Evolutionary conservation across 1,284 basidiomycete species (phyloP).

Genomic region (Rhodofomes roseus): DNA sequence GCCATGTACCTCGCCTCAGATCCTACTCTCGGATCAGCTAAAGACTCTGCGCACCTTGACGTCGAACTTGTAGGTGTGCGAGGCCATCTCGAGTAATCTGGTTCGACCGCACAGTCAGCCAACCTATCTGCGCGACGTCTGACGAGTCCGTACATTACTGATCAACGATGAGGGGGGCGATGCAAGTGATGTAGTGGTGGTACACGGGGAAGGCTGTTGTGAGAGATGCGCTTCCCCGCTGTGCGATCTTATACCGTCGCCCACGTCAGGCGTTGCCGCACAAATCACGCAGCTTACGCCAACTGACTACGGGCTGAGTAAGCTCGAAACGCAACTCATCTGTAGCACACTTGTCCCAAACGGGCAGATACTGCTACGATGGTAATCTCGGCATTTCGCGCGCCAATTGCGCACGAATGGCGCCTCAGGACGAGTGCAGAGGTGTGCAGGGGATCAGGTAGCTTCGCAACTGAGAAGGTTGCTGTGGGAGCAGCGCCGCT

Average conservation of each 20-base stretch:
- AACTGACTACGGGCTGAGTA: slow-evolving; percentile 3
- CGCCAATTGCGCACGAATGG: neutral
- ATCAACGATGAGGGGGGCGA: neutral
- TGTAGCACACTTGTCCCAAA: neutral
- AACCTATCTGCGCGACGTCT: neutral
- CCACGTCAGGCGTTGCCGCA: neutral
- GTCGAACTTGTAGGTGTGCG: slow-evolving; percentile 37
- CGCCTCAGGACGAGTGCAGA: neutral
- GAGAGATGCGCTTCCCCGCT: neutral
- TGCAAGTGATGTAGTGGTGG: neutral
- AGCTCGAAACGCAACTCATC: neutral
- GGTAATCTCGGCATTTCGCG: neutral
- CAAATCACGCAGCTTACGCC: slow-evolving; percentile 8
- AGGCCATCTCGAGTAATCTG: slow-evolving; percentile 17
- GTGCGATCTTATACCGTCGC: neutral
- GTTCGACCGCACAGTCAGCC: neutral
- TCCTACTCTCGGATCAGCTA: slow-evolving; percentile 2
- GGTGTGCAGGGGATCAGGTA: neutral
- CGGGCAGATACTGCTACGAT: neutral
- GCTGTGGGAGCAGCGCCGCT: neutral
- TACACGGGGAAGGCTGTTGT: neutral
- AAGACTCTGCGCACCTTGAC: slow-evolving; percentile 29
- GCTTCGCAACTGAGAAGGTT: neutral
- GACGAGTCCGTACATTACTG: neutral
- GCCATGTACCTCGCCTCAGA: slow-evolving; percentile 9